Base-by-base conservation (phyloP, 192 early-diverging fungal genomes). In the Mortierella alpina region DNA sequence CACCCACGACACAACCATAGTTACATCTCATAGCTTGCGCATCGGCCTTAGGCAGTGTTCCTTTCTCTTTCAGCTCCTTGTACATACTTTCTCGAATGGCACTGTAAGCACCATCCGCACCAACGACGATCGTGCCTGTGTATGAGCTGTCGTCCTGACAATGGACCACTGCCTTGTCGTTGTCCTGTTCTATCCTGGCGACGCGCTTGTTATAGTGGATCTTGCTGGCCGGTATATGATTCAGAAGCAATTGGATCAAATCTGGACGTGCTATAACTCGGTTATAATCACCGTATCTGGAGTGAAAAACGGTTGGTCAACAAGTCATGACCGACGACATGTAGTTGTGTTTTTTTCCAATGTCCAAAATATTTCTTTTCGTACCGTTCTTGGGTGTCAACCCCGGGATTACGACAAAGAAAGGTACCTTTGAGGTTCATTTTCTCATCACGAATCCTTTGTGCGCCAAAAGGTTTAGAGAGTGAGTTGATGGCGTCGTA, bases 161-260 rank as follows among this genome's bases (percentile, higher is more conserved):
- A 2, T 61, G 63, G 12, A 74, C 9, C 22, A 74, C 67, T 20
- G 61, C 72, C 51, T 74, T 65, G 39, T 65, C 72, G 0, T 46
- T 12, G 47, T 74, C 67, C 46, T 74, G 72, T 55, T 58, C 50
- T 52, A 74, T 66, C 11, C 60, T 56, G 8, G 62, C 50, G 17
- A 74, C 72, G 15, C 72, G 72, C 17, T 74, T 74, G 15, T 59
- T 59, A 74, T 46, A 74, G 49, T 74, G 50, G 63, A 74, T 74
- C 51, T 74, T 74, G 42, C 31, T n/a, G 15, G 9, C 15, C 0
- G 72, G 72, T 18, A 74, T 62, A 17, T 67, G 72, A 23, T 39
- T 57, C 53, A 50, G 41, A 50, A 74, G 18, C 7, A 74, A 13
- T 13, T 12, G 40, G 40, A 63, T 67, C 15, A 74, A 58, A 39